Base-by-base conservation (phyloP, 192 early-diverging fungal genomes). In the Coemansia sp. region DNA sequence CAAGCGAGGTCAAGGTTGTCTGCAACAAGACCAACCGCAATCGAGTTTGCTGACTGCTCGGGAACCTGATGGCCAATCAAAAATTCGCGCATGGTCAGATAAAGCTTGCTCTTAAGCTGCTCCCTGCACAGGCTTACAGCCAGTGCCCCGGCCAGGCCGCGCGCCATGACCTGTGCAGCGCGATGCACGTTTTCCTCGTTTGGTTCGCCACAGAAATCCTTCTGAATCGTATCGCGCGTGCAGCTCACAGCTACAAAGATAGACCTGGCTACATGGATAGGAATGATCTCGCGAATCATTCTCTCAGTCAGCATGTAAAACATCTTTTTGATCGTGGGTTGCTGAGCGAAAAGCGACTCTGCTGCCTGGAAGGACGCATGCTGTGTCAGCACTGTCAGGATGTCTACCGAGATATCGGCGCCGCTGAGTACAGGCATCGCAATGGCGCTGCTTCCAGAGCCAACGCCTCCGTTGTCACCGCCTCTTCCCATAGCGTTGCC, bases 1-100 rank as follows among this genome's bases (percentile, higher is more conserved):
- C 95, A 97, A 11, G 93, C 95, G 36, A 97, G 84, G 51, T 99
- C 98, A 61, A 98, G 74, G 73, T 99, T 99, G 73, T 98, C 96
- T 5, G 89, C 85, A 11, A 96, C 94, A 34, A 94, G 88, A 51
- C 94, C 85, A 38, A 91, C 84, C 8, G 95, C 92, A 8, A 92
- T 90, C 73, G 93, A 91, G 63, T 98, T 95, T 0, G 92, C 88
- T 39, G 82, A 69, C 59, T 68, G 67, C 52, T 84, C 85, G 14
- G 78, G 69, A 20, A 86, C 65, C 52, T 66, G 59, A 34, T 81
- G 75, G 8, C 76, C 70, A 38, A 81, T 75, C 55, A 86, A 63
- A 28, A 84, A 76, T 45, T 84, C 81, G 61, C 75, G 70, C 71
- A 79, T 74, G 9, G 78, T 79, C 65, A 67, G 58, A 36, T 81